phyloP scores from a whole-genome alignment of 176 grass and related monocot species.

The Triticum timopheevii region DNA sequence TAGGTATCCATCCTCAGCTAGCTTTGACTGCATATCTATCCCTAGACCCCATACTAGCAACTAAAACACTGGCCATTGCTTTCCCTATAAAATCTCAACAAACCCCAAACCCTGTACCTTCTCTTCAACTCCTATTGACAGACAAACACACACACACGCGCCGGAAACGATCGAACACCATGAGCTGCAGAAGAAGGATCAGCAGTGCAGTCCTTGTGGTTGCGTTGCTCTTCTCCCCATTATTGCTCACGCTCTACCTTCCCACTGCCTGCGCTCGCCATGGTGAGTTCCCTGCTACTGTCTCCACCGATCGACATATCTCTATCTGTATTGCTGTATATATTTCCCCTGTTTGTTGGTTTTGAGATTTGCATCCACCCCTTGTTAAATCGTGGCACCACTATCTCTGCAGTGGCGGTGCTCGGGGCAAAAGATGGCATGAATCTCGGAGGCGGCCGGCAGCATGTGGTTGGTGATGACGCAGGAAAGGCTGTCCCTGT shows the following conservation, averaged over 20 bases:
- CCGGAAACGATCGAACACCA: background rate
- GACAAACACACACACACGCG: background rate
- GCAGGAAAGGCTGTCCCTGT: constrained; percentile 1
- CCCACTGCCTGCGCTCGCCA: constrained; percentile 27
- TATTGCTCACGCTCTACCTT: constrained; percentile 22
- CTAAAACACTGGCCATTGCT: background rate
- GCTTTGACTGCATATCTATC: constrained; percentile 40
- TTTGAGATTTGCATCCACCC: background rate
- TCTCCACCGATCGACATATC: background rate
- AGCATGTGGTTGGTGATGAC: constrained; percentile 1
- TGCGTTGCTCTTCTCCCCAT: constrained; percentile 22
- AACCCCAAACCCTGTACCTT: background rate
- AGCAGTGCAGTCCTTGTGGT: background rate
- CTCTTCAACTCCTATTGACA: background rate
- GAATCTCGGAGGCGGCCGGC: background rate
- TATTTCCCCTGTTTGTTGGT: background rate
- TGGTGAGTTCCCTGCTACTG: constrained; percentile 19
- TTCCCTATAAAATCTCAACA: constrained; percentile 34
- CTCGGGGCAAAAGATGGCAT: background rate
- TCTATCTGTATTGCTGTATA: background rate
- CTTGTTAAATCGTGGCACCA: background rate
- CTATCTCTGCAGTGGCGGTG: constrained; percentile 28
- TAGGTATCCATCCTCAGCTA: background rate
- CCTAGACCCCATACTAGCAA: background rate
- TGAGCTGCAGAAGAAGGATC: background rate